Conservation (phyloP, 2,329 filamentous ascomycete genomes). For the Proliferodiscus dingleyae region DNA sequence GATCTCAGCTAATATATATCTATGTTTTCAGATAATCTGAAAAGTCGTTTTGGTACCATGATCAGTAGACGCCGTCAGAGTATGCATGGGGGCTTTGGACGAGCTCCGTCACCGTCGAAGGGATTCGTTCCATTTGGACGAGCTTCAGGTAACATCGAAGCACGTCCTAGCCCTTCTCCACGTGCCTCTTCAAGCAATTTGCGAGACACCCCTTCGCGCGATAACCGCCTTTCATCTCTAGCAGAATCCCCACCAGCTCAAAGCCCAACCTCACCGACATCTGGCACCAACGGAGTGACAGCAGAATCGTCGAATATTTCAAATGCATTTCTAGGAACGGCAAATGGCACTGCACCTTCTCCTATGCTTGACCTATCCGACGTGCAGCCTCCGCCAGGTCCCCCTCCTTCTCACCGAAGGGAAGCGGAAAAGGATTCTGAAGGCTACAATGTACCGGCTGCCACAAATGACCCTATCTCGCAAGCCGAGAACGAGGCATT, state of each 20-base stretch:
- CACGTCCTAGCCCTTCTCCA: slow-evolving; percentile 44
- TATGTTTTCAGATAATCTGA: slow-evolving; percentile 46
- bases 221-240: slow-evolving; percentile 50
- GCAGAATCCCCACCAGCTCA: slow-evolving; percentile 47
- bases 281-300: slow-evolving; percentile 24
- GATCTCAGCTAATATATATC: no score
- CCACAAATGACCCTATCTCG: slow-evolving; percentile 61
- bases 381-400: slow-evolving; percentile 47
- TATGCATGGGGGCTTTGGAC: slow-evolving; percentile 55
- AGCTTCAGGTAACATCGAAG: slow-evolving; percentile 58
- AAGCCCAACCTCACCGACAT: slow-evolving; percentile 20
- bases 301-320: slow-evolving; percentile 33
- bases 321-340: slow-evolving; percentile 30
- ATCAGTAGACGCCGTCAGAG: slow-evolving; percentile 62
- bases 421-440: slow-evolving; percentile 61
- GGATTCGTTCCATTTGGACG: slow-evolving; percentile 52
- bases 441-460: slow-evolving; percentile 68
- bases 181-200: slow-evolving; percentile 56
- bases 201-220: slow-evolving; percentile 39
- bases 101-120: slow-evolving; percentile 49
- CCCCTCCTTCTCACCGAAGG: slow-evolving; percentile 35
- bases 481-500: slow-evolving; percentile 63
- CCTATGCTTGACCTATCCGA: slow-evolving; percentile 42
- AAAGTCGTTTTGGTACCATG: slow-evolving; percentile 65
- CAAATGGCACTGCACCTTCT: slow-evolving; percentile 43